Base-by-base conservation (phyloP, 768 basidiomycete genomes). In the Kwoniella sp. region DNA sequence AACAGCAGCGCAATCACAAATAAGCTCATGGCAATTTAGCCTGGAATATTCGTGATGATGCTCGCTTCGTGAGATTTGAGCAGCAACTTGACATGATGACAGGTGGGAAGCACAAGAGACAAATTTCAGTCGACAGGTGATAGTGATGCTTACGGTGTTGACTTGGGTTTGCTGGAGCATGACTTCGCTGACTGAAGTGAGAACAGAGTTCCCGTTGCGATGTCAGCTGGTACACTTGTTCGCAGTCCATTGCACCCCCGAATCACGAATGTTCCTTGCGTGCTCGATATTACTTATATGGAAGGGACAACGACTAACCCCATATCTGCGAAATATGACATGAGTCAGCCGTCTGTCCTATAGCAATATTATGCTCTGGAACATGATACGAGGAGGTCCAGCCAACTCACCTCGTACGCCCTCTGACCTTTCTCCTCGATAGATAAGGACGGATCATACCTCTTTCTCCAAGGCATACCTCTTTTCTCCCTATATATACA, bases 131-230 rank as follows among this genome's bases (percentile, higher is more conserved):
- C 17, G 19, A 19, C 40, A 25, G 24, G 19, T 17, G 2, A 29
- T 22, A 37, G 9, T 40, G 25, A 40, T 17, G 7, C 69, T 40
- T 48, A 73, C 75, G 0, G 75, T 77, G 19, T 67, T 48, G n/a
- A 96, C 93, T 78, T 95, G 92, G 0, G 94, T 97, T 80, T 98
- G 94, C 79, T 98, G 94, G 1, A 94, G 83, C 94, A 96, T 96
- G 61, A 96, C 88, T 81, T 97, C 92, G 63, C 74, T 75, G 54
- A 79, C 76, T 76, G 59, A 12, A 3, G 37, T 8, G 7, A 9
- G 37, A 8, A 7, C 46, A n/a, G 6, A 4, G 7, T 24, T 49
- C 48, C 4, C 6, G 5, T 26, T 10, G 48, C n/a, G n/a, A n/a
- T 22, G 48, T 49, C 22, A 49, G 25, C 48, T 22, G 19, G 6